These are phyloP conservation scores for Sesbania bispinosa DNA, from an alignment of 306 rosid genomes.

Conservation along the genomic window DNA sequence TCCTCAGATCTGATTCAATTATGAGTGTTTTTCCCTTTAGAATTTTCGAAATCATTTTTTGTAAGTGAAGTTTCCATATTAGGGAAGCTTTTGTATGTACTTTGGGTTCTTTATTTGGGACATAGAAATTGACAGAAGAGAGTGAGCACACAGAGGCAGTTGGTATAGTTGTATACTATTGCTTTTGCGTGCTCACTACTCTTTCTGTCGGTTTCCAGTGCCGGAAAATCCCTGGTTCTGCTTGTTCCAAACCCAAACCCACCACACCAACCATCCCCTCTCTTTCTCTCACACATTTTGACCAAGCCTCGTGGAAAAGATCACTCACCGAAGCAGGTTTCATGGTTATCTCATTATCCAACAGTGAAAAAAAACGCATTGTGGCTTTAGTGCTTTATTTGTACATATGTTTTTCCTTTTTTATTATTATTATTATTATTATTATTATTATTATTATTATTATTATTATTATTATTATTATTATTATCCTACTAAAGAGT, in stretches of 20 bases:
- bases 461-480: no score
- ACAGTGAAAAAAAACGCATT: neutral
- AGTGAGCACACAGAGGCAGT: slow-evolving; percentile 91
- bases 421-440: no score
- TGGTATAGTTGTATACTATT: slow-evolving; percentile 52
- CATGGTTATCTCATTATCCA: neutral
- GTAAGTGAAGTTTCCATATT: slow-evolving; percentile 25
- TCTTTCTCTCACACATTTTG: neutral
- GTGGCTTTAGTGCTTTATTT: neutral
- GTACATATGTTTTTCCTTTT: no score
- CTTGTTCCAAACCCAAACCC: slow-evolving; percentile 2
- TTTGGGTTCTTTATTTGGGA: slow-evolving; percentile 21
- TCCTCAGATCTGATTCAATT: slow-evolving; percentile 54
- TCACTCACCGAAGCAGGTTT: neutral
- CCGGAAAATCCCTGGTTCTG: slow-evolving; percentile 29
- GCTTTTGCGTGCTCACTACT: slow-evolving; percentile 83
- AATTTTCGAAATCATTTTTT: neutral
- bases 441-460: no score
- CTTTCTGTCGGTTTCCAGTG: slow-evolving; percentile 67
- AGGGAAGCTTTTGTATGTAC: slow-evolving; percentile 23
- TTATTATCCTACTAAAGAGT: no score
- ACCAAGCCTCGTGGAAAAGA: neutral
- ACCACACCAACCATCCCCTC: neutral
- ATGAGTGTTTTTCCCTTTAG: neutral
- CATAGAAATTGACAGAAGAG: slow-evolving; percentile 98